phyloP scores from a whole-genome alignment of 139 green algal genomes.

The Tetraselmis striata region DNA sequence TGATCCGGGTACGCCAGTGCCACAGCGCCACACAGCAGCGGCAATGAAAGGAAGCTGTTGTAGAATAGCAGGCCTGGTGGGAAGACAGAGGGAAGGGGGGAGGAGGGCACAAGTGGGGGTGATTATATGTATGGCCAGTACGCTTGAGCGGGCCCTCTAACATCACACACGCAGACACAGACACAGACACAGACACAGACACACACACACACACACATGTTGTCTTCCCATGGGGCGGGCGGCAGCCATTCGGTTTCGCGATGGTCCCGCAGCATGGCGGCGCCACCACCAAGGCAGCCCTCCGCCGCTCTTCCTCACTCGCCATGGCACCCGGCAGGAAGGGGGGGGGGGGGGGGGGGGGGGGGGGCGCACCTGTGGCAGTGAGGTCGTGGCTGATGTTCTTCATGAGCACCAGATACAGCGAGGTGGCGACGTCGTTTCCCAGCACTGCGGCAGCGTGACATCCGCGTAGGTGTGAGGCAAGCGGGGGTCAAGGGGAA shows the following conservation, averaged over 20 bases:
- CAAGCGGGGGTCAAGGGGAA: no score
- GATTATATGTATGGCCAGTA: no score
- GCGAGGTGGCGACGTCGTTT: slow-evolving; percentile 56
- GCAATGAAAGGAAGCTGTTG: slow-evolving; percentile 30
- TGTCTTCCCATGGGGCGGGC: neutral
- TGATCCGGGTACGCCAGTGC: slow-evolving; percentile 13
- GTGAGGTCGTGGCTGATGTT: slow-evolving; percentile 38
- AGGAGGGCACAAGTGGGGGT: neutral
- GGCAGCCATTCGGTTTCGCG: neutral
- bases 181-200: neutral
- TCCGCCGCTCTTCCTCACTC: no score
- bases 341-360: neutral
- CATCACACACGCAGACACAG: no score
- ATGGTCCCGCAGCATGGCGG: no score
- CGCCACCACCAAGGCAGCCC: no score
- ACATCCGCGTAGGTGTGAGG: no score
- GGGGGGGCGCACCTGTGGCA: neutral
- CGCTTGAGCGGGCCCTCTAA: no score
- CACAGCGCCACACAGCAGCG: slow-evolving; percentile 22
- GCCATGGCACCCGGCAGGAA: neutral
- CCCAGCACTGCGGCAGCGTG: slow-evolving; percentile 38
- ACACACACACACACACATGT: neutral
- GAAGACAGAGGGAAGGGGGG: neutral
- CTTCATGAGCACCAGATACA: slow-evolving; percentile 70
- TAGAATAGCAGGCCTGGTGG: slow-evolving; percentile 31